Evolutionary conservation across 2,329 filamentous ascomycete genomes (phyloP), one percentile per base, ranked within the genome.

Genomic region (Kalmusia sp.): DNA sequence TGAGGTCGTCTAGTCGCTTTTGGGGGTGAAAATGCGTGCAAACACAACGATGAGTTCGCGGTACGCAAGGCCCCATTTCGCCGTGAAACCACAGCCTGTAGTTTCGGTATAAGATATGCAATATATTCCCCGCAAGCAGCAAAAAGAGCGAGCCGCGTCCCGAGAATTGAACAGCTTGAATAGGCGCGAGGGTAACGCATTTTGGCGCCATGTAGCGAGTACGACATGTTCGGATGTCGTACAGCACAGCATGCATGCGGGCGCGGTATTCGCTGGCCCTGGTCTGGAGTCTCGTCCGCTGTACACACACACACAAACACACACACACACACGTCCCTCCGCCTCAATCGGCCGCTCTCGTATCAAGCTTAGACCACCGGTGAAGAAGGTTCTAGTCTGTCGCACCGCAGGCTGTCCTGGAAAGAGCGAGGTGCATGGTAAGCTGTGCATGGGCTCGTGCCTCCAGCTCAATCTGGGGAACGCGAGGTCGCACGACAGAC

Each of bases 381-480:
- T 54, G 31, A 54, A 50, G 46, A 54, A 54, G 8, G 9, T 49
- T 54, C 46, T 17, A 49, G 33, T 40, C 12, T 19, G 45, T 49
- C 24, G 44, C 38, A 43, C 51, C 24, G 31, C 45, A 53, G 37
- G 15, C 19, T 11, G 31, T 27, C 6, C 41, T 35, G 11, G 15
- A 50, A 45, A 24, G 19, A 40, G 30, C 45, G 39, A 45, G 14
- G 45, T 40, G 51, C 51, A 54, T 25, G 24, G 49, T 22, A 46
- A 39, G 33, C 43, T 14, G 30, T 31, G 48, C 47, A 47, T 47
- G 31, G 7, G 12, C 17, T 46, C 28, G 31, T 38, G 35, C 35
- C 21, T 27, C 17, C 24, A 50, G 39, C 25, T 40, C 30, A 43
- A 37, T 30, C 38, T 35, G 30, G 41, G 35, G 48, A 15, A 31